Conservation (phyloP, 805 yeast genomes). For the Candida easanensis region DNA sequence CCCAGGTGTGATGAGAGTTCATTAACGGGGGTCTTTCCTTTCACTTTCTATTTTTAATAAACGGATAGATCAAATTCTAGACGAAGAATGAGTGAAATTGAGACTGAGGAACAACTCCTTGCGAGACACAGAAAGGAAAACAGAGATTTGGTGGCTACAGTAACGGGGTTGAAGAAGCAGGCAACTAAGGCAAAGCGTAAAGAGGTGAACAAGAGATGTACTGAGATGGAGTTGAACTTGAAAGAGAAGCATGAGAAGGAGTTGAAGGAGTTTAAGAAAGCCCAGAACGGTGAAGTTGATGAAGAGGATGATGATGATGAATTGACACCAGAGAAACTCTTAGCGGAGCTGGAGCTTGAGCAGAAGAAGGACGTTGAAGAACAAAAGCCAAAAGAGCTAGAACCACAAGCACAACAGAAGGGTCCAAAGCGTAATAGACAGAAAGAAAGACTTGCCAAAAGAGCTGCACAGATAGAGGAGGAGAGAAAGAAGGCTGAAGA, state of each 20-base stretch:
- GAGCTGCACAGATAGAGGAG: conserved; percentile 65
- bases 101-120: conserved; percentile 46
- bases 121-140: conserved; percentile 68
- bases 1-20: no score
- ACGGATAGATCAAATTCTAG: no score
- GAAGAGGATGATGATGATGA: conserved; percentile 43
- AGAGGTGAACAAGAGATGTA: conserved; percentile 58
- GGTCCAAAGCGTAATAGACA: conserved; percentile 69
- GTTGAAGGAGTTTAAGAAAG: conserved; percentile 26
- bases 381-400: conserved; percentile 11
- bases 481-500: conserved; percentile 63
- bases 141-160: conserved; percentile 60
- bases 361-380: conserved; percentile 21
- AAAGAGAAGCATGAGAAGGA: conserved; percentile 56
- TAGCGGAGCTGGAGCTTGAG: conserved; percentile 55
- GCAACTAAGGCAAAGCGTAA: conserved; percentile 78
- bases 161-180: conserved; percentile 78
- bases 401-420: conserved; percentile 30
- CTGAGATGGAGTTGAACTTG: conserved; percentile 54
- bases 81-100: conserved; percentile 24
- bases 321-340: conserved; percentile 62
- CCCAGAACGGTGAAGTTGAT: conserved; percentile 39
- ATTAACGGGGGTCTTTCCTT: neutral
- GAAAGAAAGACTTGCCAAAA: conserved; percentile 74
- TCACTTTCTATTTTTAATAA: neutral